Percentiles rank a stretch among this genome's conserved stretches.
Conservation (phyloP, 176 grass and related monocot species). For the Chloris gayana region DNA sequence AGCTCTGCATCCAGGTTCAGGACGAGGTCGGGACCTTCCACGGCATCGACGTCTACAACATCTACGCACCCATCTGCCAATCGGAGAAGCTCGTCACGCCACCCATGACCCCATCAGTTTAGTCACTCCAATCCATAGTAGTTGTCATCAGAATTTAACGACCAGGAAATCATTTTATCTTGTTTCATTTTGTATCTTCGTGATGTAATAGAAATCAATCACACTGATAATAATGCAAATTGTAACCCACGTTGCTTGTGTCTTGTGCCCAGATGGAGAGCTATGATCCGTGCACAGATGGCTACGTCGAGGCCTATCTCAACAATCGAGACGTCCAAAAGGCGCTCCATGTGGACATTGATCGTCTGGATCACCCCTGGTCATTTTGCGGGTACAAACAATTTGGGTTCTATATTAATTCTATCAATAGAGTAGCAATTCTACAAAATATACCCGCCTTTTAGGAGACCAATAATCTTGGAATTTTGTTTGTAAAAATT, state of each 20-base stretch:
- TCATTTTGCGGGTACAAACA: conserved; percentile 66
- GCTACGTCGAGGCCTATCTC: conserved; percentile 78
- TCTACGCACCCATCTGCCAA: conserved; percentile 78
- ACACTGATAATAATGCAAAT: neutral
- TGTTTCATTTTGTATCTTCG: neutral
- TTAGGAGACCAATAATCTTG: too few species aligned
- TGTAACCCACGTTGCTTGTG: neutral
- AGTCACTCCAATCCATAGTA: neutral
- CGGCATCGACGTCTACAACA: conserved; percentile 84
- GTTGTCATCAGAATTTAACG: too few species aligned
- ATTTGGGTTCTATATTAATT: neutral
- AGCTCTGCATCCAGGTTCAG: conserved; percentile 35
- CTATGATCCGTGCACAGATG: conserved; percentile 77
- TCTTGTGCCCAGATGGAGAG: conserved; percentile 57
- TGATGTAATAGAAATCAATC: too few species aligned
- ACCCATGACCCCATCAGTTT: conserved; percentile 66
- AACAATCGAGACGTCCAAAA: conserved; percentile 66
- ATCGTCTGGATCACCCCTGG: conserved; percentile 65
- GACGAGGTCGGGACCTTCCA: neutral
- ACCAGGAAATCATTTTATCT: too few species aligned
- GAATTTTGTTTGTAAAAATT: too few species aligned
- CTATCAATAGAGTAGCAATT: too few species aligned
- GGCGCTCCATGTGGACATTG: conserved; percentile 82
- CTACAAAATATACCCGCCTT: too few species aligned
- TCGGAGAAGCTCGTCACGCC: conserved; percentile 22